These are phyloP conservation scores for Rhazya stricta DNA, from an alignment of 257 asterid species.

Conservation along the genomic window DNA sequence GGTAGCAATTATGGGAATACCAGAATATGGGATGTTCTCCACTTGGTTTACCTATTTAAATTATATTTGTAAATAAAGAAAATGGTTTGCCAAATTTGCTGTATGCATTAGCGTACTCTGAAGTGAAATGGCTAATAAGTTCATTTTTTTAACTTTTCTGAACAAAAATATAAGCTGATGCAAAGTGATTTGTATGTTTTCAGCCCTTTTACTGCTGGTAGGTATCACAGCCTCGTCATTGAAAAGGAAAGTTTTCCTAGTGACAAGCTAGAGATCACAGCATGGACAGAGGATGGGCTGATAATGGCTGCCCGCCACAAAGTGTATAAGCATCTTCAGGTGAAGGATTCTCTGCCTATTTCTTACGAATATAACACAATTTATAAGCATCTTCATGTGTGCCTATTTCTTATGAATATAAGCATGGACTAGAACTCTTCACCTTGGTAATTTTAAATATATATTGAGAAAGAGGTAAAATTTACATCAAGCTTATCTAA, in stretches of 20 bases:
- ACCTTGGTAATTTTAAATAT: background rate
- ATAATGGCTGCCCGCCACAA: conserved; percentile 96
- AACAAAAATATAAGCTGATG: background rate
- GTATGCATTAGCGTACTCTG: background rate
- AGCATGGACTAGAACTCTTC: background rate
- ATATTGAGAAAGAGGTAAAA: too few relatives aligned
- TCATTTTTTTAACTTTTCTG: background rate
- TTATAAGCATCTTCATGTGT: conserved; percentile 70
- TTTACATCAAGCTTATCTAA: too few relatives aligned
- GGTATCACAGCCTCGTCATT: conserved; percentile 96
- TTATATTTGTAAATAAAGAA: too few relatives aligned
- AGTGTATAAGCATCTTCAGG: conserved; percentile 65
- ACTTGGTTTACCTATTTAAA: background rate
- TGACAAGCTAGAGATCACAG: conserved; percentile 77
- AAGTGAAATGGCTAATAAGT: background rate
- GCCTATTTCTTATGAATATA: too few relatives aligned
- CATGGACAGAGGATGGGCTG: conserved; percentile 93
- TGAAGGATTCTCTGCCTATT: conserved; percentile 6
- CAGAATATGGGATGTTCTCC: background rate
- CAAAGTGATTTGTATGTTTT: conserved; percentile 1
- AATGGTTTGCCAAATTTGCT: background rate
- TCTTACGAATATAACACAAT: conserved; percentile 39
- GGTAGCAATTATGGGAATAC: background rate
- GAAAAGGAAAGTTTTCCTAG: conserved; percentile 77
- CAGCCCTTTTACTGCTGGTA: conserved; percentile 95